phyloP scores from a whole-genome alignment of 129 eudicot species.

The Deinandra increscens region DNA sequence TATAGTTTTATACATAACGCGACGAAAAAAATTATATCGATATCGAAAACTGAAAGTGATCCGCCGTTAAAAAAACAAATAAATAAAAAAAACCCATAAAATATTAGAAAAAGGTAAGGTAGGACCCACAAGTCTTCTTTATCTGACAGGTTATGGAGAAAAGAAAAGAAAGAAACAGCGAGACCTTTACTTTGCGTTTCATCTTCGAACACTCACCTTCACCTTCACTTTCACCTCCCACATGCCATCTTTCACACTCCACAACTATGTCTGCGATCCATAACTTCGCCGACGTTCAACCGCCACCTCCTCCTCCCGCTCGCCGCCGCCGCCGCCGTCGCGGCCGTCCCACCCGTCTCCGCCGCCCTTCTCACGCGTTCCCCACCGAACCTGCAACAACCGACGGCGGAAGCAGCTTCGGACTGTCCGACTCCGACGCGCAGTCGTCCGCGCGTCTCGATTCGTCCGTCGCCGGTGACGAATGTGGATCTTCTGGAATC shows the following conservation, averaged over 20 bases:
- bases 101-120: not conserved
- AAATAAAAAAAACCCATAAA: too few species aligned
- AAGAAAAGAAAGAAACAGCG: conserved; percentile 25
- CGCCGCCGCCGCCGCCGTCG: conserved; percentile 33
- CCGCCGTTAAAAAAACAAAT: too few species aligned
- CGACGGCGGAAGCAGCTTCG: conserved; percentile 45
- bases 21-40: too few species aligned
- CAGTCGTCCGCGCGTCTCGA: conserved; percentile 34
- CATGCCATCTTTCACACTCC: conserved; percentile 11
- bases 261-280: conserved; percentile 28
- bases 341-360: conserved; percentile 32
- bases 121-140: conserved; percentile 38
- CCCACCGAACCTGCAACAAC: conserved; percentile 38
- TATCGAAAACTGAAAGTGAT: too few species aligned
- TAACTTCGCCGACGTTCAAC: conserved; percentile 16
- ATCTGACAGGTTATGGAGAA: conserved; percentile 33
- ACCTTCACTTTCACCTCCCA: conserved; percentile 20
- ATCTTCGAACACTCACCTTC: conserved; percentile 29
- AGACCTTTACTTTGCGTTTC: conserved; percentile 18
- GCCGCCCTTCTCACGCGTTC: conserved; percentile 29
- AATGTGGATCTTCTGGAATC: conserved; percentile 40
- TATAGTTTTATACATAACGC: too few species aligned
- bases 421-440: conserved; percentile 47
- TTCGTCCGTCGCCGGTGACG: conserved; percentile 38
- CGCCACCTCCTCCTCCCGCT: conserved; percentile 11